These are phyloP conservation scores for Botrytis fabae DNA, from an alignment of 2,329 filamentous ascomycete genomes.

Conservation along the genomic window DNA sequence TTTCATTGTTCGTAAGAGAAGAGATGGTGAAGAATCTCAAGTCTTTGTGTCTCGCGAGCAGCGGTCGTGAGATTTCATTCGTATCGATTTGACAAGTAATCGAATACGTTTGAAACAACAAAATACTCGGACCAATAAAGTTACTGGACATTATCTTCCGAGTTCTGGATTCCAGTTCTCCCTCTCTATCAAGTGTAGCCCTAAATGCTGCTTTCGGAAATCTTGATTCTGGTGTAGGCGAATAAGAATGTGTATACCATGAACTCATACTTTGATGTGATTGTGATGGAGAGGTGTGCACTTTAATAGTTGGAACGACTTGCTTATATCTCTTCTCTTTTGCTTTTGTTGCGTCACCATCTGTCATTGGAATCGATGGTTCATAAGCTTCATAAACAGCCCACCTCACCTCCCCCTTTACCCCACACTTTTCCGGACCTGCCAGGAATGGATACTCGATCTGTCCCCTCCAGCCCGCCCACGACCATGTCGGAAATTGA, in stretches of 20 bases:
- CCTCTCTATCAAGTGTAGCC: neutral
- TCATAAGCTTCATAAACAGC: neutral
- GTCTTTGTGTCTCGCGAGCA: neutral
- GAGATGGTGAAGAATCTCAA: neutral
- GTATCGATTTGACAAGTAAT: neutral
- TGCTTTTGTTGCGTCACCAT: neutral
- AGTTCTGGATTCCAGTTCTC: too few relatives aligned
- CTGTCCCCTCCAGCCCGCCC: neutral
- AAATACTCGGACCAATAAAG: neutral
- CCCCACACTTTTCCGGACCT: neutral
- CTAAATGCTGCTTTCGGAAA: rapidly evolving
- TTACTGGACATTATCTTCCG: neutral
- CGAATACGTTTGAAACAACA: neutral
- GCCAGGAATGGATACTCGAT: constrained; percentile 7
- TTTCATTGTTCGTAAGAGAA: neutral
- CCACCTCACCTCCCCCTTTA: neutral
- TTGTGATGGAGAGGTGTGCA: neutral
- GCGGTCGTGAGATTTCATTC: neutral
- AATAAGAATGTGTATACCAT: constrained; percentile 1
- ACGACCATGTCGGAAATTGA: constrained; percentile 6
- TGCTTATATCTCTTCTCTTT: neutral
- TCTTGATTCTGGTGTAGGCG: too few relatives aligned
- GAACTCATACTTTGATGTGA: neutral
- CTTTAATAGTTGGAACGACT: neutral
- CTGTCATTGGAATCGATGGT: too few relatives aligned